A percentile compares a stretch with the other conserved stretches of the same genome.
phyloP scores from a whole-genome alignment of 495 filamentous ascomycete genomes.

The Talaromyces nanjingensis region DNA sequence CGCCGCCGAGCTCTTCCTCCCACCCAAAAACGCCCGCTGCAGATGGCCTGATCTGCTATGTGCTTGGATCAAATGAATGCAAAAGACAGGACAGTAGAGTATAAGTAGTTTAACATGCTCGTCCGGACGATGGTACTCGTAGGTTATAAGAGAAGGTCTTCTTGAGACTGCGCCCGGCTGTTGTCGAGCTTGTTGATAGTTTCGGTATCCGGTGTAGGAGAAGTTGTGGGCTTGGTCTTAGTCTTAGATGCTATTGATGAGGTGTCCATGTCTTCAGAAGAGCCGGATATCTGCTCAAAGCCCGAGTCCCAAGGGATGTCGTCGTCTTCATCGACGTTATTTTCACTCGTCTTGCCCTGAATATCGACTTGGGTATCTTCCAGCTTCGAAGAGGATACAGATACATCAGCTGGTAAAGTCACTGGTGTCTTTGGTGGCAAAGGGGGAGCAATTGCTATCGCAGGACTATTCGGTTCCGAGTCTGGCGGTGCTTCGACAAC shows the following conservation, averaged over 20 bases:
- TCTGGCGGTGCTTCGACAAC: slow-evolving; percentile 47
- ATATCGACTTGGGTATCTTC: background rate
- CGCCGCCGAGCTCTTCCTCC: background rate
- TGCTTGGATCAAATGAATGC: background rate
- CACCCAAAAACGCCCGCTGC: slow-evolving; percentile 2
- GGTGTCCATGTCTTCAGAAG: background rate
- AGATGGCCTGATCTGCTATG: slow-evolving; percentile 5
- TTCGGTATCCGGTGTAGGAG: background rate
- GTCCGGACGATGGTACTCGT: background rate
- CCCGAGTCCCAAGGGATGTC: slow-evolving; percentile 5
- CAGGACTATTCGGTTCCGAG: slow-evolving; percentile 43
- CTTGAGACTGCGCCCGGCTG: background rate
- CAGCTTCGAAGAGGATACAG: background rate
- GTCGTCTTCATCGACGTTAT: slow-evolving; percentile 2
- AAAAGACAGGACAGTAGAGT: background rate
- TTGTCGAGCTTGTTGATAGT: background rate
- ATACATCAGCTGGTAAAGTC: background rate
- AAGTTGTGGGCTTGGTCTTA: background rate
- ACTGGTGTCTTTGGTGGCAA: background rate
- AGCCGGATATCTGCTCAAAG: slow-evolving; percentile 5
- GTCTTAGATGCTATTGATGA: slow-evolving; percentile 17
- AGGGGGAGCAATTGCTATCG: background rate
- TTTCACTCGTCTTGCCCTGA: background rate
- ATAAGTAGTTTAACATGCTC: background rate
- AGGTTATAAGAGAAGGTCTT: slow-evolving; percentile 4